Evolutionary conservation across 768 basidiomycete genomes (phyloP).

Genomic region (Agaricus bisporus): DNA sequence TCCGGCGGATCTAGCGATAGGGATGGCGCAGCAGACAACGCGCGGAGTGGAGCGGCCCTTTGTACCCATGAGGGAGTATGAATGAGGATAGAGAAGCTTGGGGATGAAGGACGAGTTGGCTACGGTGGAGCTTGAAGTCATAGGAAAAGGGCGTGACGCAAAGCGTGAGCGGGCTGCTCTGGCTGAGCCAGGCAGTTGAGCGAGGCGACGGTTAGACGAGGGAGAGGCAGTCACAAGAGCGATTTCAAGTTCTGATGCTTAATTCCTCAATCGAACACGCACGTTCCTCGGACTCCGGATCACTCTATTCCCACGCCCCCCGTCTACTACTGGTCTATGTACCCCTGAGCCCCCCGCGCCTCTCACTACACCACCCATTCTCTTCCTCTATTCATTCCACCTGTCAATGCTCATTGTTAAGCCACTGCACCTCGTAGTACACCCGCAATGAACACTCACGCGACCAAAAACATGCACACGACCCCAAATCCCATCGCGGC

Average conservation of each 20-base stretch:
- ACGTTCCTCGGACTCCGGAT: conserved; percentile 42
- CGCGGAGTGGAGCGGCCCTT: conserved; percentile 79
- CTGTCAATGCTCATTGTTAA: not conserved
- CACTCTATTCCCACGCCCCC: conserved; percentile 8
- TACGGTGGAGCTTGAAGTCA: conserved; percentile 16
- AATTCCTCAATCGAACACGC: conserved; percentile 30
- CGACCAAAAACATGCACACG: conserved; percentile 86
- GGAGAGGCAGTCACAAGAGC: too few species aligned
- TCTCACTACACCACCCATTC: not conserved
- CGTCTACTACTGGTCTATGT: not conserved
- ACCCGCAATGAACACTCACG: conserved; percentile 49
- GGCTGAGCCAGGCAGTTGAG: conserved; percentile 1
- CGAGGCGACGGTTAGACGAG: too few species aligned
- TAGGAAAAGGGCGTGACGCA: conserved; percentile 4
- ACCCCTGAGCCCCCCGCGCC: not conserved
- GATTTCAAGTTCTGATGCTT: conserved; percentile 27
- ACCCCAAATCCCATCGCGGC: conserved; percentile 90
- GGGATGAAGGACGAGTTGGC: conserved; percentile 12
- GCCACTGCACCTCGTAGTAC: not conserved
- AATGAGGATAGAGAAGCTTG: conserved; percentile 12
- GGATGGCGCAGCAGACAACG: conserved; percentile 88
- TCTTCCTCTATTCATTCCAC: conserved; percentile 13
- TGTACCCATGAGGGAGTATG: conserved; percentile 37
- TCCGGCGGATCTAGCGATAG: conserved; percentile 65
- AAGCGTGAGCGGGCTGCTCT: not conserved